Evolutionary conservation across 2,329 filamentous ascomycete species (phyloP).

Genomic region (Phaeosphaeria sp.): DNA sequence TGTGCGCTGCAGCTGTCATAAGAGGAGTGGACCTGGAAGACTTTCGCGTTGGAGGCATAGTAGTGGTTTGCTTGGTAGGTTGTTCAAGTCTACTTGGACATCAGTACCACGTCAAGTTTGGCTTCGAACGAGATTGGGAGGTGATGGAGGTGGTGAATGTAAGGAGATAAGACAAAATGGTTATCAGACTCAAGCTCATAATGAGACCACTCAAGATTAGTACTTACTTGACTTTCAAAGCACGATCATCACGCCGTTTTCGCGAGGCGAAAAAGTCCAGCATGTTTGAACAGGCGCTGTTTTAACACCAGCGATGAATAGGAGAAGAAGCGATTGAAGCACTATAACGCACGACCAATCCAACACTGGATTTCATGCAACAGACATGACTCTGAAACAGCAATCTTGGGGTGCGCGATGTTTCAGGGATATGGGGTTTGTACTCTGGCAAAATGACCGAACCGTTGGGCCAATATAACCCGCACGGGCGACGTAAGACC

Average conservation of each 20-base stretch:
- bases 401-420: background rate
- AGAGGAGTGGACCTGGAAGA: background rate
- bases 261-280: background rate
- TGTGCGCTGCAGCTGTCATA: constrained; percentile 1
- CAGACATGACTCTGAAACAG: background rate
- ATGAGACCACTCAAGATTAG: background rate
- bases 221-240: background rate
- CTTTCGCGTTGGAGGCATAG: background rate
- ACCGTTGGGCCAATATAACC: constrained; percentile 14
- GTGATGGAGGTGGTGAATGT: background rate
- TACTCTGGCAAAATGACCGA: constrained; percentile 5
- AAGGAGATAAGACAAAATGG: no score
- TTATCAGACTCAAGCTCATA: background rate
- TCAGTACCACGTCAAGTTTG: background rate
- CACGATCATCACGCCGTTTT: background rate
- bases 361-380: background rate
- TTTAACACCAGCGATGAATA: background rate
- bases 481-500: constrained; percentile 7
- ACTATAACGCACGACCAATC: background rate
- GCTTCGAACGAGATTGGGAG: background rate
- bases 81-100: background rate
- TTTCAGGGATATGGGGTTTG: constrained; percentile 2
- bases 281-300: background rate
- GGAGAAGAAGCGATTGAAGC: background rate
- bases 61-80: background rate